Evolutionary conservation across 2,329 filamentous ascomycete species (phyloP), one percentile per base, ranked within the genome.

Genomic region (Fusarium cyanostomum): DNA sequence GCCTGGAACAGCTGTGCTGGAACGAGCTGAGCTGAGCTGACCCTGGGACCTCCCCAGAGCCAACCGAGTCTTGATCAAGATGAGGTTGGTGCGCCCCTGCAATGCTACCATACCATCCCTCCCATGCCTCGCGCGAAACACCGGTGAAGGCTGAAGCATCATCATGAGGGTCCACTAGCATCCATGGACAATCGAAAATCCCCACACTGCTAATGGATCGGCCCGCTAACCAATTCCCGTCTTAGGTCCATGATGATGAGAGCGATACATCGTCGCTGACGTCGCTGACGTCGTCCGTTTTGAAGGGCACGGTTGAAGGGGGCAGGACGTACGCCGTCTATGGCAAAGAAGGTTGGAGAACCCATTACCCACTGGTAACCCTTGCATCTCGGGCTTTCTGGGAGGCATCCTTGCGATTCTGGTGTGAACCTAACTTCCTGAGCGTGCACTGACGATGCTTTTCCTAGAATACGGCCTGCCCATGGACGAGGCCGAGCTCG

Each of bases 401-500:
- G n/a, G n/a, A n/a, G n/a, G n/a, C n/a, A n/a, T n/a, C n/a, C n/a
- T n/a, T n/a, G n/a, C n/a, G n/a, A n/a, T n/a, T n/a, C n/a, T n/a
- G n/a, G n/a, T n/a, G n/a, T n/a, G n/a, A n/a, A n/a, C n/a, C n/a
- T n/a, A n/a, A n/a, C n/a, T n/a, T 9, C 5, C 12, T n/a, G 7
- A 5, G 9, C 8, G 30, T 12, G 5, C 26, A 9, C 33, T 64
- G 13, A 66, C 34, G 8, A 13, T 2, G 8, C n/a, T 26, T 30
- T 7, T 6, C 2, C 3, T 8, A 78, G 75, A 78, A 54, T 78
- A 79, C 59, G 74, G 75, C 5, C 61, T 80, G 13, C 78, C 77
- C 8, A 79, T 78, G 70, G 78, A 80, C 38, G 75, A 78, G 39
- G 61, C 62, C 7, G 78, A 79, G 53, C 68, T 79, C 18, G 77